Conservation (phyloP, 768 basidiomycete genomes). For the Collybia mongolica region DNA sequence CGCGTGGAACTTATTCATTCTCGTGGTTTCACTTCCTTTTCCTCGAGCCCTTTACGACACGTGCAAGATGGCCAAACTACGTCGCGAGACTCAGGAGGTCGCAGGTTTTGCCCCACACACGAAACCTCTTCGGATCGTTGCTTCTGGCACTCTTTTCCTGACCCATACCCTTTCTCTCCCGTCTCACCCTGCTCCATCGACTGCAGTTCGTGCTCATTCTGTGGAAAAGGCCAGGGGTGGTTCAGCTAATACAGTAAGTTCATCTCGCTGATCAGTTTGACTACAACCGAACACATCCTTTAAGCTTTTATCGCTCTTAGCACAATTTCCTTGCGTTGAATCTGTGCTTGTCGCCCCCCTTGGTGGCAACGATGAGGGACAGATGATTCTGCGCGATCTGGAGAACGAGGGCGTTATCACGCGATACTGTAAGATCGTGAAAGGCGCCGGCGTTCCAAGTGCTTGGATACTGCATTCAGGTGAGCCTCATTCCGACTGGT, state of each 20-base stretch:
- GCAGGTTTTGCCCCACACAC: conserved; percentile 18
- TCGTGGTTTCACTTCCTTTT: background rate
- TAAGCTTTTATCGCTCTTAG: conserved; percentile 63
- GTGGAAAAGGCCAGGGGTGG: conserved; percentile 71
- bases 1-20: conserved; percentile 1
- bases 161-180: conserved; percentile 70
- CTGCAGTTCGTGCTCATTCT: conserved; percentile 68
- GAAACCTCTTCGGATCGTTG: conserved; percentile 67
- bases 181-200: conserved; percentile 54
- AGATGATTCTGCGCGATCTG: conserved; percentile 59
- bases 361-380: conserved; percentile 70
- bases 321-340: conserved; percentile 67
- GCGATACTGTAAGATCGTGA: conserved; percentile 72
- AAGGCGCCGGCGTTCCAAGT: conserved; percentile 68
- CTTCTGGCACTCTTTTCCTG: conserved; percentile 78
- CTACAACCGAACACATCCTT: conserved; percentile 6
- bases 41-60: conserved; percentile 3
- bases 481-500: conserved; percentile 24
- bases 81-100: conserved; percentile 39
- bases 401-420: conserved; percentile 68
- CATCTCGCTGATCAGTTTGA: background rate
- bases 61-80: conserved; percentile 43
- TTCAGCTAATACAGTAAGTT: conserved; percentile 55
- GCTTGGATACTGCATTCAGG: conserved; percentile 82
- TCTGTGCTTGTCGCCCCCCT: conserved; percentile 74